These are phyloP conservation scores for Saccharomycopsis microspora DNA, from an alignment of 805 yeast species.

Conservation along the genomic window DNA sequence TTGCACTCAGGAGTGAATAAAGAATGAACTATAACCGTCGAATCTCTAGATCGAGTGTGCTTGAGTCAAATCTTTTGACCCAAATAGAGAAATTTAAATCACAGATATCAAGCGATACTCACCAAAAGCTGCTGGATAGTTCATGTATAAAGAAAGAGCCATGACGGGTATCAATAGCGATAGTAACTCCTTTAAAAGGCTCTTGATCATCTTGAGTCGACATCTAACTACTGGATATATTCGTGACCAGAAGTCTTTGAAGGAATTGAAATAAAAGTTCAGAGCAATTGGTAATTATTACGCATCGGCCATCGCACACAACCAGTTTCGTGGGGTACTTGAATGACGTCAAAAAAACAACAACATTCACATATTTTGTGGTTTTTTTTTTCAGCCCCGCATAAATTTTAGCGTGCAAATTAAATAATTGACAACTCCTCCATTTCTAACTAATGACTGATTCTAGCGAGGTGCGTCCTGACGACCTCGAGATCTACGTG, in stretches of 20 bases:
- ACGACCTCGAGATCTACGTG: conserved; percentile 40
- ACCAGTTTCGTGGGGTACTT: neutral
- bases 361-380: neutral
- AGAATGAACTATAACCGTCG: too few species aligned
- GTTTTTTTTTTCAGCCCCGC: neutral
- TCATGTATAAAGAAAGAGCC: neutral
- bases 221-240: neutral
- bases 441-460: too few species aligned
- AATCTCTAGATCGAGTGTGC: too few species aligned
- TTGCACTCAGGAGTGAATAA: too few species aligned
- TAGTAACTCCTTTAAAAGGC: neutral
- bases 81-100: too few species aligned
- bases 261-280: neutral
- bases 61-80: too few species aligned
- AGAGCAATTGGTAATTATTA: neutral
- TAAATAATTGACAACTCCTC: too few species aligned
- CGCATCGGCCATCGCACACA: neutral
- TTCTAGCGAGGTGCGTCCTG: neutral
- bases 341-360: neutral
- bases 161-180: neutral
- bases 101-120: neutral
- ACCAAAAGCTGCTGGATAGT: neutral
- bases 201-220: neutral
- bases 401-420: too few species aligned
- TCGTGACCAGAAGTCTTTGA: neutral